A percentile compares a stretch with the other conserved stretches of the same genome.
These are phyloP conservation scores for Coemansia sp. DNA, from an alignment of 192 early-diverging fungal genomes.

Conservation along the genomic window DNA sequence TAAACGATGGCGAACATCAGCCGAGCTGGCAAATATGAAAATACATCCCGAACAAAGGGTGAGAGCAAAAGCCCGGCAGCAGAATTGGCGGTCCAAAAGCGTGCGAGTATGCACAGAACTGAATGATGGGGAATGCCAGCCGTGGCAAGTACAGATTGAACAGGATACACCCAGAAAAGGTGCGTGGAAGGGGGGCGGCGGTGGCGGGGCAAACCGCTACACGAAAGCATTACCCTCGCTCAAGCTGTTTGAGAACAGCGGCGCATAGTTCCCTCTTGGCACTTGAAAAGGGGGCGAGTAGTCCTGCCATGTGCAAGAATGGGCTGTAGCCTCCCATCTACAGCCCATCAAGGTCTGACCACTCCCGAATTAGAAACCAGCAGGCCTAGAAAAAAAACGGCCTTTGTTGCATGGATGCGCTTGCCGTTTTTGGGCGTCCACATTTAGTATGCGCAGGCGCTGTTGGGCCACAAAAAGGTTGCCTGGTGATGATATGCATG, in stretches of 20 bases:
- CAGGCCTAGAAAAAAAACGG: background rate
- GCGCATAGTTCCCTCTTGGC: constrained; percentile 6
- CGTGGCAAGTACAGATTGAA: constrained; percentile 4
- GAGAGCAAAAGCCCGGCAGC: background rate
- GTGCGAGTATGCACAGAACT: constrained; percentile 1
- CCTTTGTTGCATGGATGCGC: background rate
- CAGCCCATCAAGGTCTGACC: background rate
- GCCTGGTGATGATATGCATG: background rate
- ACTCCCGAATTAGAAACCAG: too few relatives aligned
- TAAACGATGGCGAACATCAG: constrained; percentile 1
- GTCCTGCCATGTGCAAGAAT: too few relatives aligned
- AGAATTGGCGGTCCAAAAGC: background rate
- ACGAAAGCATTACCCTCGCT: background rate
- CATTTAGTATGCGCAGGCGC: constrained; percentile 4
- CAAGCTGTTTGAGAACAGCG: constrained; percentile 16
- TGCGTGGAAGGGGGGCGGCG: background rate
- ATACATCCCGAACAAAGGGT: background rate
- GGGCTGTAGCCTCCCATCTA: background rate
- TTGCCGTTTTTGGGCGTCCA: constrained; percentile 1
- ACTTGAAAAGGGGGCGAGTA: too few relatives aligned
- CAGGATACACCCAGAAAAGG: constrained; percentile 5
- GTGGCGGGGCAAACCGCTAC: background rate
- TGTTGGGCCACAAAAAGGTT: background rate
- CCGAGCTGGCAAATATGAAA: background rate
- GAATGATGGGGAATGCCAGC: background rate